Base-by-base conservation (phyloP, 306 rosid species). In the cucumber (Cucumis sativus) region DNA sequence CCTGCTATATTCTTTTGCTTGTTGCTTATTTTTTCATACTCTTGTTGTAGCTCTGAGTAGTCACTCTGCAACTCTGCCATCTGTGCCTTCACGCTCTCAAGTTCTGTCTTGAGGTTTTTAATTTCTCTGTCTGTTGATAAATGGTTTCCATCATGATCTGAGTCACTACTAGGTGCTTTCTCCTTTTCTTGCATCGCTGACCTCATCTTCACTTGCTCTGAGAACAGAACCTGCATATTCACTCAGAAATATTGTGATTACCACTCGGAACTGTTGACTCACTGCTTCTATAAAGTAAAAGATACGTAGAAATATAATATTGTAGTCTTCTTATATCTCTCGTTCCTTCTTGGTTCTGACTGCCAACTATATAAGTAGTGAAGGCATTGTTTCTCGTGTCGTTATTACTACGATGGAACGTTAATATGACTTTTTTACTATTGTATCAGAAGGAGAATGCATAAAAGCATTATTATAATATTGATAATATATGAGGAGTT, bases 201-300 rank as follows among this genome's bases (percentile, higher is more conserved):
- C 81, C 92, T 91, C 97, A 96, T 89, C 87, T 91, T 96, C 77
- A 89, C 79, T 87, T 96, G 99, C 89, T 96, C 97, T 33, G 86
- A 84, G 79, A 88, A 83, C 33, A 84, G 83, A 75, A 96, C 92
- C 99, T 92, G 93, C 93, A 68, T 37, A 70, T 72, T 73, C 58
- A 60, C 55, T 78, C 70, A 41, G n/a, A 59, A 69, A 6, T 21
- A 43, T 51, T 69, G 40, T 45, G 39, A 45, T 45, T 21, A 43
- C n/a, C 20, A 69, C 75, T 45, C 15, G 12, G 78, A 75, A 56
- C 49, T 56, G 70, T 47, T 49, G 43, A 28, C 40, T 15, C n/a
- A 49, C 60, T 49, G 9, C 59, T 49, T 71, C 14, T 71, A 7
- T 8, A 16, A 52, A 52, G 7, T 52, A 52, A 17, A 15, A 68